A percentile compares a stretch with the other conserved stretches of the same genome.
These are phyloP conservation scores for Melaleuca alternifolia DNA, from an alignment of 345 rosid species.

Conservation along the genomic window DNA sequence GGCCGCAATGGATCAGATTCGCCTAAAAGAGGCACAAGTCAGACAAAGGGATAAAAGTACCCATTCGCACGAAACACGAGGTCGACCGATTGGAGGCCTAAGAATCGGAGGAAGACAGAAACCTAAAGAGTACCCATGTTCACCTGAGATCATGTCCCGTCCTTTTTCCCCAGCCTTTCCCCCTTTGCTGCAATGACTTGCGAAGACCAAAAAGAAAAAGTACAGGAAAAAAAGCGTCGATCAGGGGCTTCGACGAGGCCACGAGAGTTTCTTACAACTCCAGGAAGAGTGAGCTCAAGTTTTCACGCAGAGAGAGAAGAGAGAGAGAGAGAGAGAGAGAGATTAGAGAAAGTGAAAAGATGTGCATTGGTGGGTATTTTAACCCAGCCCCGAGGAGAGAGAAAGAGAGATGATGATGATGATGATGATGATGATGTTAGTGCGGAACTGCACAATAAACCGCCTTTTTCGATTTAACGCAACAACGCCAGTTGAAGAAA, in stretches of 20 bases:
- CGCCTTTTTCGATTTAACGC: neutral
- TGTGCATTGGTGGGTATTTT: neutral
- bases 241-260: neutral
- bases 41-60: neutral
- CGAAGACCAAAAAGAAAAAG: neutral
- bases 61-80: neutral
- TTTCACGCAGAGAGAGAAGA: slow-evolving; percentile 1
- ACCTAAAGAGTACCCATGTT: neutral
- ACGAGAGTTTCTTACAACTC: neutral
- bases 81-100: neutral
- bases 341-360: neutral
- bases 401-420: neutral
- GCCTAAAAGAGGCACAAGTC: neutral
- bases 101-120: neutral
- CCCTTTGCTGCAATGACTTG: neutral
- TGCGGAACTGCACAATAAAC: neutral
- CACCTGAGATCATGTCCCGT: neutral
- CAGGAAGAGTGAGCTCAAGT: slow-evolving; percentile 13
- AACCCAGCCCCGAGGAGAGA: neutral
- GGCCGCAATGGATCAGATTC: neutral
- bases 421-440: neutral
- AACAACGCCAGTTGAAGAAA: neutral
- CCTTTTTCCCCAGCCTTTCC: neutral
- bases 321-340: neutral
- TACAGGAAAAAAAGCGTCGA: neutral